Base-by-base conservation (phyloP, 2,329 filamentous ascomycete species). In the Albifimbria verrucaria region DNA sequence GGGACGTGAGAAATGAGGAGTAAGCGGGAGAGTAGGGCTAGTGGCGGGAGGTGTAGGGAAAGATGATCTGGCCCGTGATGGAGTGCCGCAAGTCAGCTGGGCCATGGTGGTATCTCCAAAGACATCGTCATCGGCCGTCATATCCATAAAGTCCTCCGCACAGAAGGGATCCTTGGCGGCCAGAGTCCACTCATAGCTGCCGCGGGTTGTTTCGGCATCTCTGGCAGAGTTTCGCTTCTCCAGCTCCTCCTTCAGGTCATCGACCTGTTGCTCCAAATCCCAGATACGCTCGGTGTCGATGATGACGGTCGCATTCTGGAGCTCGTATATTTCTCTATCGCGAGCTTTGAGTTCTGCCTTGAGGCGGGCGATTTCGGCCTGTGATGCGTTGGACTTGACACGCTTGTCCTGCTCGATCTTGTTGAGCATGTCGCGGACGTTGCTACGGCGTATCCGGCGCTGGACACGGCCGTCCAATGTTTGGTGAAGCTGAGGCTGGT, bases 401-500 rank as follows among this genome's bases (percentile, higher is more conserved):
- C 68, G 73, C 62, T 77, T 79, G 52, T 80, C 77, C 7, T 69
- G 68, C 7, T 76, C 69, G 50, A 83, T 77, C 12, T 66, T 64
- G 62, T 83, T 80, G 68, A 84, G 78, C 67, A 85, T 79, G 56
- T 82, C 81, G 57, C 81, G 83, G 5, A 85, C 62, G 3, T 79
- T 75, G 57, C 79, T 81, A 49, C 83, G 77, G 7, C 79, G 74
- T 36, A 82, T 73, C 18, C 82, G 77, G 5, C 83, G 76, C 67
- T 83, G 79, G 45, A 84, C 73, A 15, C 83, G 77, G 7, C 79
- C 81, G 41, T 83, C 78, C 7, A 82, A 71, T 17, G 83, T 77
- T 52, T 83, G 80, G 9, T 79, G 76, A 3, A 85, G 72, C 0
- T 58, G 50, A 2, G 59, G 55, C 59, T 76, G 66, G 42, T 72